phyloP scores from a whole-genome alignment of 495 filamentous ascomycete genomes.

The Xylaria longipes region DNA sequence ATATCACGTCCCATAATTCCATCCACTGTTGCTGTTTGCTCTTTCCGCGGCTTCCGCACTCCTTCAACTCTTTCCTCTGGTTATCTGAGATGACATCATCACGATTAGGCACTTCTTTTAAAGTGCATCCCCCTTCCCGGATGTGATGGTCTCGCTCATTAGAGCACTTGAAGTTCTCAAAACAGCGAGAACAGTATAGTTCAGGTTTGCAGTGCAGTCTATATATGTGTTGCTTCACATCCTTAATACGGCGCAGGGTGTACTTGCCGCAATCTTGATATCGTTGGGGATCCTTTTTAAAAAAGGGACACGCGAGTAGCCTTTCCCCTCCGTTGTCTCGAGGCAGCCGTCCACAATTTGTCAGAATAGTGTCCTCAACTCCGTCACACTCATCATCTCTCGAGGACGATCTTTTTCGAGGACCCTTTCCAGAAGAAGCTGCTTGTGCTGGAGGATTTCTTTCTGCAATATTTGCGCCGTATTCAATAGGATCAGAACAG shows the following conservation, averaged over 20 bases:
- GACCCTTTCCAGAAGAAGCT: background rate
- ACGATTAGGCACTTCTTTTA: conserved; percentile 4
- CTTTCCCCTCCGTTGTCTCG: background rate
- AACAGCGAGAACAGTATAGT: conserved; percentile 31
- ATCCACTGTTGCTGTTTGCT: conserved; percentile 28
- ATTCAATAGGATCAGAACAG: background rate
- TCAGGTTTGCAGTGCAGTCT: conserved; percentile 30
- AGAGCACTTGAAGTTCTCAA: conserved; percentile 13
- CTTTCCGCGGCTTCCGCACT: conserved; percentile 23
- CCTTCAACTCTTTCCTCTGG: conserved; percentile 28
- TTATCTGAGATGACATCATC: conserved; percentile 27
- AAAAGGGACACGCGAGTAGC: conserved; percentile 28
- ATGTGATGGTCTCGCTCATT: conserved; percentile 21
- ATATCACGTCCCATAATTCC: conserved; percentile 28
- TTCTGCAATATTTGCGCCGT: background rate
- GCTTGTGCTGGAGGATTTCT: background rate
- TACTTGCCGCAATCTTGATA: conserved; percentile 27
- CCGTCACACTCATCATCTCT: background rate
- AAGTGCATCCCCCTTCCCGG: conserved; percentile 13
- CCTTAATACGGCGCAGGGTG: conserved; percentile 30
- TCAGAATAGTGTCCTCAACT: background rate
- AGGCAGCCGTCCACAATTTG: background rate
- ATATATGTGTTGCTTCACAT: conserved; percentile 34
- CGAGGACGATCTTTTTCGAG: background rate
- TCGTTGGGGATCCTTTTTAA: conserved; percentile 27